Evolutionary conservation across 768 basidiomycete genomes (phyloP), one percentile per base, ranked within the genome.

Genomic region (Cystoderma amianthinum): DNA sequence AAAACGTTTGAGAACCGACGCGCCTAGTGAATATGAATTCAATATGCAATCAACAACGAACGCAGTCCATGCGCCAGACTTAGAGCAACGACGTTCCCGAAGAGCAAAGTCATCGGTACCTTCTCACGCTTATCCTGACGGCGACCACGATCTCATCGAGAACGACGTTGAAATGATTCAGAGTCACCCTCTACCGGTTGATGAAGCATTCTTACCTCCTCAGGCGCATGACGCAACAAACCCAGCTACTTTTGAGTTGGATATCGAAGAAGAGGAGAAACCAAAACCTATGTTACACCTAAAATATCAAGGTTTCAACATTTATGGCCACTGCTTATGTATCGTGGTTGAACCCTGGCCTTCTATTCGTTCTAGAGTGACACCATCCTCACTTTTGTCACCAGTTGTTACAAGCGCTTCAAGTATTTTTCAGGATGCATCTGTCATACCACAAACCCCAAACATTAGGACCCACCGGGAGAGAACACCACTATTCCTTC

Each of bases 341-440:
- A 71, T 92, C 24, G 82, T 92, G 17, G 79, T 90, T 12, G 89
- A 92, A 55, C 90, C 89, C 12, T 88, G 79, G 71, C 82, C 85
- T 3, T 62, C 74, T 11, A 54, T 78, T 25, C 72, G 67, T 24
- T 48, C 59, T 3, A 48, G 53, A 24, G 49, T 69, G 3, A 57
- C 41, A 28, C 7, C n/a, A 28, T 28, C 25, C 7, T 28, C n/a
- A 28, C 25, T 7, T 28, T n/a, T 28, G n/a, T 28, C 25, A 28
- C 7, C 25, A n/a, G 25, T 28, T 7, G n/a, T 28, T 7, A 28
- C 25, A 7, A 28, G 25, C 25, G n/a, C 25, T 28, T 28, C 25
- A n/a, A n/a, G n/a, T n/a, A n/a, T n/a, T 28, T 28, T 28, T 28
- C 25, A n/a, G 25, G 25, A 7, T 28, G n/a, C 25, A 28, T 28